phyloP scores from a whole-genome alignment of 192 early-diverging fungal species.

The Backusella morwellensis region DNA sequence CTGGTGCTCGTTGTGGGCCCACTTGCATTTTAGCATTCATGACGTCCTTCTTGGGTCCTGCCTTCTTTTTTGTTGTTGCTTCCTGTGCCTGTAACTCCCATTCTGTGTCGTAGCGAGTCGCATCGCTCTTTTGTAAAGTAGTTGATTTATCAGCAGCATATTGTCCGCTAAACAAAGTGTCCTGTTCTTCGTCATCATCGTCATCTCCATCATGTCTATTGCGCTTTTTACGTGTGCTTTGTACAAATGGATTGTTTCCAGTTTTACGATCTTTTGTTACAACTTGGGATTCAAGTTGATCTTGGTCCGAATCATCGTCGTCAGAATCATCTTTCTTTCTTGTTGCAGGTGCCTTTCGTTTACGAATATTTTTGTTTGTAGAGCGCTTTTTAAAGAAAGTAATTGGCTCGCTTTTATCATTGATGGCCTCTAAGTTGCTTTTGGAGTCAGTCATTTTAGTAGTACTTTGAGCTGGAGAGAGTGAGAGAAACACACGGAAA shows the following conservation, averaged over 20 bases:
- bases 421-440: not conserved
- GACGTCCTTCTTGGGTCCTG: conserved; percentile 35
- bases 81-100: conserved; percentile 35
- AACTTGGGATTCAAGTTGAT: conserved; percentile 23
- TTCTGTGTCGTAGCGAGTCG: conserved; percentile 44
- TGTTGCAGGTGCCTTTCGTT: conserved; percentile 39
- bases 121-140: conserved; percentile 33
- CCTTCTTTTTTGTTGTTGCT: conserved; percentile 36
- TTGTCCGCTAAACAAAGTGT: conserved; percentile 14
- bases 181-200: conserved; percentile 24
- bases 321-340: conserved; percentile 23
- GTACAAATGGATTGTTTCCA: conserved; percentile 38
- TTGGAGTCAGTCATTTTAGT: not conserved
- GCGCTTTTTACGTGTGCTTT: conserved; percentile 41
- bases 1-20: conserved; percentile 69
- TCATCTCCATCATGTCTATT: conserved; percentile 29
- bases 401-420: conserved; percentile 25
- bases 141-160: conserved; percentile 31
- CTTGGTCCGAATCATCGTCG: conserved; percentile 36
- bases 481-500: not conserved
- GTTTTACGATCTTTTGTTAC: conserved; percentile 41
- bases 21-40: conserved; percentile 49
- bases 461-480: not conserved
- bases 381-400: conserved; percentile 59
- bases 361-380: conserved; percentile 51